Conservation (phyloP, 2,329 filamentous ascomycete genomes). For the Talaromyces sp. region DNA sequence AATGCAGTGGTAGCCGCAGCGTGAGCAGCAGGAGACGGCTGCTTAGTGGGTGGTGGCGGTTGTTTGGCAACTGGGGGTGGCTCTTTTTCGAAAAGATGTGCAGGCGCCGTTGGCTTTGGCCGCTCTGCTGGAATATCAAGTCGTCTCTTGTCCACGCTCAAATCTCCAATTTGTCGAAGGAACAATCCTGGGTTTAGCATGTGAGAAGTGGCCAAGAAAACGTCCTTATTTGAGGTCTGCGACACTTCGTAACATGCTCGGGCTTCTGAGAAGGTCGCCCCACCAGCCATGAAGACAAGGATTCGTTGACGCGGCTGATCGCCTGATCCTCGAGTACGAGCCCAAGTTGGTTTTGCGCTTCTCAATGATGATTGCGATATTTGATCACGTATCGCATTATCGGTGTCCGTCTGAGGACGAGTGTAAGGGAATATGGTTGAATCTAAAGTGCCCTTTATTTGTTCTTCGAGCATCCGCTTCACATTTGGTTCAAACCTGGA, state of each 20-base stretch:
- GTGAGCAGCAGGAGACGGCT: conserved; percentile 5
- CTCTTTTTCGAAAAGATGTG: conserved; percentile 77
- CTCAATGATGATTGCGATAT: conserved; percentile 71
- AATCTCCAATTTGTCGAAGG: conserved; percentile 74
- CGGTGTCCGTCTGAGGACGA: conserved; percentile 55
- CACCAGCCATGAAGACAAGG: conserved; percentile 91
- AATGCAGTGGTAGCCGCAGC: conserved; percentile 31
- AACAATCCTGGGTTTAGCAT: conserved; percentile 87
- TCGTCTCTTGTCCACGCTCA: conserved; percentile 69
- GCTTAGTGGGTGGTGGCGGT: conserved; percentile 24
- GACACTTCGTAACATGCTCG: conserved; percentile 86
- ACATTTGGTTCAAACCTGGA: conserved; percentile 80
- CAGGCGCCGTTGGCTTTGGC: conserved; percentile 76
- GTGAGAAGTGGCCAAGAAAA: conserved; percentile 86
- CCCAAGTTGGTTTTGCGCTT: conserved; percentile 93
- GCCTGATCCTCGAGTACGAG: conserved; percentile 69
- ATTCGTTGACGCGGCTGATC: conserved; percentile 84
- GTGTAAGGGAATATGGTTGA: conserved; percentile 67
- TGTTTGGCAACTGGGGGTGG: conserved; percentile 38
- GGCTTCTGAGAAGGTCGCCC: conserved; percentile 88
- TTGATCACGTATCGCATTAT: conserved; percentile 48
- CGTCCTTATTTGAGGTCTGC: conserved; percentile 67
- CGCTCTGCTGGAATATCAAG: conserved; percentile 79
- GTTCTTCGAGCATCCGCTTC: conserved; percentile 76
- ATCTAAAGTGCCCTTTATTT: conserved; percentile 66